Evolutionary conservation across 2,329 filamentous ascomycete species (phyloP), one percentile per base, ranked within the genome.

Genomic region (Neopestalotiopsis rosae): DNA sequence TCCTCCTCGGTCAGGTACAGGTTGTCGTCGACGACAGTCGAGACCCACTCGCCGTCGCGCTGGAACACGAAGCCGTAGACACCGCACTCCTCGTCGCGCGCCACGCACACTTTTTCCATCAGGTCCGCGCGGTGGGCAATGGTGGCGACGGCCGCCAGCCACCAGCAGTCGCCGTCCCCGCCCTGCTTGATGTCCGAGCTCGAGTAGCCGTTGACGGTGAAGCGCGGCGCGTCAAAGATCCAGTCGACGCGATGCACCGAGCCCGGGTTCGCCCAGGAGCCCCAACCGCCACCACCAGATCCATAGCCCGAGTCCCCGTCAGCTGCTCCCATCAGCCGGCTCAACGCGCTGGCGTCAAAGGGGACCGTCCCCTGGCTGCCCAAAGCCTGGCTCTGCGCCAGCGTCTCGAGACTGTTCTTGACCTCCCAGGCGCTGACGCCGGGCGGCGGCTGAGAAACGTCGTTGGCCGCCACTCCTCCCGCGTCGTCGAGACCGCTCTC

Each of bases 21-120:
- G 74, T 92, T 92, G 78, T 94, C 91, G 74, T 94, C 91, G 61
- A 94, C 87, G 59, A 94, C 89, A 56, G 89, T 90, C 30, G 89
- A 89, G 62, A 91, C 86, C 91, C 91, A 93, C 76, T 92, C 90
- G 61, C 91, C 91, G 72, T 93, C 81, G 75, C 91, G 85, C 77
- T 90, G 88, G 77, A 93, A 93, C 38, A 93, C 90, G 72, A 93
- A 93, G 2, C 91, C 91, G 73, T 93, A 93, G 1, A 93, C 90
- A 5, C 91, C 91, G 59, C 81, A 92, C 82, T 76, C 87, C 81
- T 93, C 90, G 71, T 94, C 87, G 5, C 87, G 85, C 6, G 86
- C 88, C 52, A 94, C 89, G 71, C 91, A 94, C 7, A 94, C 84
- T 68, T 85, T 86, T 67, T 91, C 85, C 74, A 94, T 91, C 40